Evolutionary conservation across 228 moss, liverwort and hornwort genomes (phyloP), one percentile per base, ranked within the genome.

Genomic region (Sphagnum magellanicum): DNA sequence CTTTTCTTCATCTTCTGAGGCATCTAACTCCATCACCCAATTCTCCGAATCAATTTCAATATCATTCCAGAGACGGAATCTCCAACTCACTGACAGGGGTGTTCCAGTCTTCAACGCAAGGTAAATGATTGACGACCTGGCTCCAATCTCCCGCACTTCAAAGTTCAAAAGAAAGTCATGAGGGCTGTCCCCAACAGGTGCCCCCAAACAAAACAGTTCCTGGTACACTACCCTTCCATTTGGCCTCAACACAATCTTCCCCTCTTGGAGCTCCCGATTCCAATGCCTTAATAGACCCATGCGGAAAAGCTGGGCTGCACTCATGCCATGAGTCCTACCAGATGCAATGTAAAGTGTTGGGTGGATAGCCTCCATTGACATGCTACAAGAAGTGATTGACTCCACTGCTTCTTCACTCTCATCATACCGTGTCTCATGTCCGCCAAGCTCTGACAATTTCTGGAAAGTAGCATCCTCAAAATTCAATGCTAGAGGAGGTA

Each of bases 1-100:
- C 49, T 60, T 72, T 5, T 78, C 74, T 64, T 97, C 97, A 50
- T 81, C 81, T 53, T 77, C 69, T 53, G 88, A 86, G 8, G 97
- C 76, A 0, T 80, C 81, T 10, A 75, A 78, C n/a, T 88, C 86
- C 68, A 74, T 81, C 4, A 93, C 93, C 97, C 97, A 97, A 76
- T 93, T 93, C 59, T 97, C 97, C 49, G 88, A 78, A 63, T 97
- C 97, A 11, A 90, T 75, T 51, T 97, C 93, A 52, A 70, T 65
- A 66, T 97, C 97, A 68, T 93, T 91, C 97, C 97, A 97, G 16
- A 93, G 53, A 50, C 93, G 78, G 64, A 97, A 83, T 48, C 77
- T 83, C 97, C 97, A 97, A 52, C 77, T 77, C 7, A 90, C 87
- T 1, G 91, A 78, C 16, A 97, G 75, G 55, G 77, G 71, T 17